Base-by-base conservation (phyloP, 202 grass and related monocot species). In the Panicum virgatum region DNA sequence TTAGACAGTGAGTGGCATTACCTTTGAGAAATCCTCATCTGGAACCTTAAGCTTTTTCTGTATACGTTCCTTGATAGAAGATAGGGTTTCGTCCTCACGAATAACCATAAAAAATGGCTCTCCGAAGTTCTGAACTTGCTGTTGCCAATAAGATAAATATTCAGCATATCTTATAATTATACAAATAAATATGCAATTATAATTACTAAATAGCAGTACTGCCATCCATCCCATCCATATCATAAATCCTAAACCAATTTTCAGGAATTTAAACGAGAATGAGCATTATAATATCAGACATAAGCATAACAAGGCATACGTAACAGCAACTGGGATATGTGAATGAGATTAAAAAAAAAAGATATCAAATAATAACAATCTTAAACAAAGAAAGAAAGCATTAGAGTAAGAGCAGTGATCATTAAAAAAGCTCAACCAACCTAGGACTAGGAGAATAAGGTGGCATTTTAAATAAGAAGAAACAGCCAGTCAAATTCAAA, bases 41-140 rank as follows among this genome's bases (percentile, higher is more conserved):
- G 85, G 52, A 91, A 99, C 87, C 83, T 96, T 94, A 20, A 99
- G 85, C 62, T 96, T 99, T 76, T 96, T 96, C 69, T 99, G 96
- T 72, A 96, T 87, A 72, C 93, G 91, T 66, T 88, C 83, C 85
- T 96, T 99, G 43, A 96, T 90, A 61, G 92, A 92, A 76, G 85
- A 88, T 72, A 99, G 60, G 61, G 78, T 90, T 78, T 99, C 96
- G 45, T 90, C 89, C 88, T 99, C 96, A 81, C 85, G 91, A 86
- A 99, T 93, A 90, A 99, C 87, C 70, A 99, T 89, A 87, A 99
- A 99, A 57, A 99, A 96, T 83, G 96, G 96, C 63, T 99, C 96
- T 69, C 96, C 96, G 82, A 99, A 99, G 86, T 99, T 99, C 80
- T 96, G 96, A 90, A 99, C 96, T 94, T 94, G 96, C 93, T 99